Evolutionary conservation across 805 yeast species (phyloP).

Genomic region (Jamesozyma lodderae): DNA sequence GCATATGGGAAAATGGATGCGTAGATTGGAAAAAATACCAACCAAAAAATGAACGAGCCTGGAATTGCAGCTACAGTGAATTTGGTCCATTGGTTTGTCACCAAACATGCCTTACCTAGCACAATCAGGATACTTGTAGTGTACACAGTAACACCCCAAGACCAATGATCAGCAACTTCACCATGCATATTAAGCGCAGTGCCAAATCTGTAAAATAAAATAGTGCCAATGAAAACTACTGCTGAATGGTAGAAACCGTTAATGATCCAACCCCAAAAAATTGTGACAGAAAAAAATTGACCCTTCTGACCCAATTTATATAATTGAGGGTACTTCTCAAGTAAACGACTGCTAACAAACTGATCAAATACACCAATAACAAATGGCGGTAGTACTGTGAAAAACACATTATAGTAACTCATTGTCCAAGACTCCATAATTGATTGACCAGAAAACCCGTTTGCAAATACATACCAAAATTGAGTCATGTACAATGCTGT

Average conservation of each 20-base stretch:
- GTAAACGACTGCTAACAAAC: constrained; percentile 79
- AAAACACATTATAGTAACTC: constrained; percentile 88
- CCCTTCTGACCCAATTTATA: constrained; percentile 87
- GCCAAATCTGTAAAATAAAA: constrained; percentile 60
- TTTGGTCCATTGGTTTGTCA: constrained; percentile 91
- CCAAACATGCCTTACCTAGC: constrained; percentile 88
- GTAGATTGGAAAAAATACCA: constrained; percentile 78
- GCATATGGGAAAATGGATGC: constrained; percentile 76
- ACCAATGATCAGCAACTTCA: constrained; percentile 75
- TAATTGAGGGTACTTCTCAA: constrained; percentile 86
- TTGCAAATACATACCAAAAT: constrained; percentile 92
- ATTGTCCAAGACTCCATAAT: constrained; percentile 97
- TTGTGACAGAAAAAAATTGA: constrained; percentile 78
- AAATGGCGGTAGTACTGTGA: constrained; percentile 92
- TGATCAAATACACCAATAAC: constrained; percentile 96
- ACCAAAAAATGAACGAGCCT: constrained; percentile 81
- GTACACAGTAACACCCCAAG: constrained; percentile 86
- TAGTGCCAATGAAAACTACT: constrained; percentile 65
- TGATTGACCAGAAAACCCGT: constrained; percentile 91
- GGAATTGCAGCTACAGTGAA: constrained; percentile 89
- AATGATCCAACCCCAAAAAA: constrained; percentile 95
- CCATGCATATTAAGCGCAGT: constrained; percentile 56
- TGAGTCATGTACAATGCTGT: constrained; percentile 95
- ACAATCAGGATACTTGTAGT: constrained; percentile 84
- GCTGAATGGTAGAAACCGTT: constrained; percentile 95